phyloP scores from a whole-genome alignment of 2,329 filamentous ascomycete species.

The Gnomoniopsis sp. region DNA sequence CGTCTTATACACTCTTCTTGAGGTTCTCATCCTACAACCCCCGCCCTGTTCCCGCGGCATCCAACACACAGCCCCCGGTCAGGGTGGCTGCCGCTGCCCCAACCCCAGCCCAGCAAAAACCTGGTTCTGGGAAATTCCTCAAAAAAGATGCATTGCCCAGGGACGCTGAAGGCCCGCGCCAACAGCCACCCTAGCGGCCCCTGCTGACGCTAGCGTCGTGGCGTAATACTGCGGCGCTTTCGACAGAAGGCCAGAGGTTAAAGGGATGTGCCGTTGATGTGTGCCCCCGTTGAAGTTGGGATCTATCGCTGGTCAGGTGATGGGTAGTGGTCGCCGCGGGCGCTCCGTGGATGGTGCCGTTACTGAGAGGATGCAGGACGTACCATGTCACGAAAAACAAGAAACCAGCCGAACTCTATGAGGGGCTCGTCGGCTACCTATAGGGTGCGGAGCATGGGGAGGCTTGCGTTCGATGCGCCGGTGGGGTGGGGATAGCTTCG shows the following conservation, averaged over 20 bases:
- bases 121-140: not conserved
- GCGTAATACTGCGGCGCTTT: constrained; percentile 1
- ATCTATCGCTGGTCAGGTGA: not conserved
- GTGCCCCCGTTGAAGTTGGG: not conserved
- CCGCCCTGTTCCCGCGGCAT: constrained; percentile 9
- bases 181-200: not conserved
- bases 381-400: not conserved
- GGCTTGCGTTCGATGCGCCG: not conserved
- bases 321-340: not conserved
- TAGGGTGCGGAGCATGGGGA: not conserved
- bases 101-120: not conserved
- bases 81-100: not conserved
- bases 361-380: constrained; percentile 6
- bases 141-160: not conserved
- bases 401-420: not conserved
- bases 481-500: not conserved
- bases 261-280: not conserved
- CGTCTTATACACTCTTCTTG: constrained; percentile 13
- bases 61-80: constrained; percentile 10
- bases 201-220: not conserved
- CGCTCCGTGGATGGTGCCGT: constrained; percentile 1
- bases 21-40: constrained; percentile 11
- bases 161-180: not conserved
- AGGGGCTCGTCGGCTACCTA: not conserved
- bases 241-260: not conserved